Evolutionary conservation across 345 rosid species (phyloP).

Genomic region (Salix viminalis): DNA sequence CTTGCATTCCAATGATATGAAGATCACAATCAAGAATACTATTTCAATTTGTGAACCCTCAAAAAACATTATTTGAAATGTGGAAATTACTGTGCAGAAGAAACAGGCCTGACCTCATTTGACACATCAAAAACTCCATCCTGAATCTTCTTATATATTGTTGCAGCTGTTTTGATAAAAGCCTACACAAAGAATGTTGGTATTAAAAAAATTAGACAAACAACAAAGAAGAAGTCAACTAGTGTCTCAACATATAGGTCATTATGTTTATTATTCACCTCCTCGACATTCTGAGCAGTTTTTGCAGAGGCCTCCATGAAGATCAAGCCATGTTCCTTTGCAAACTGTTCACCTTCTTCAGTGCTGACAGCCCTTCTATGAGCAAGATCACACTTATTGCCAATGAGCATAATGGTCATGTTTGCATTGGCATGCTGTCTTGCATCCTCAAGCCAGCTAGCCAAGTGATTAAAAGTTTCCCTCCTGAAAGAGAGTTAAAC

Average conservation of each 20-base stretch:
- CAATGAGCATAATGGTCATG: slow-evolving; percentile 95
- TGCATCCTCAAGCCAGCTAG: slow-evolving; percentile 96
- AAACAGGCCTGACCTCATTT: slow-evolving; percentile 55
- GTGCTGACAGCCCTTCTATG: slow-evolving; percentile 93
- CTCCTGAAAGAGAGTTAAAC: slow-evolving; percentile 43
- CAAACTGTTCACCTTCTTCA: slow-evolving; percentile 96
- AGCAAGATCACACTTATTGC: slow-evolving; percentile 92
- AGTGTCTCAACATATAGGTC: not conserved
- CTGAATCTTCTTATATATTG: slow-evolving; percentile 92
- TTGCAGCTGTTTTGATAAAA: slow-evolving; percentile 88
- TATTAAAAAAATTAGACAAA: not conserved
- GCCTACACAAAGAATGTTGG: slow-evolving; percentile 43
- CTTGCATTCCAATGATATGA: not conserved
- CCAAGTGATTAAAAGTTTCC: slow-evolving; percentile 91
- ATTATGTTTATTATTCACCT: slow-evolving; percentile 37
- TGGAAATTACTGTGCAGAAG: not conserved
- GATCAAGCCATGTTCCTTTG: slow-evolving; percentile 90
- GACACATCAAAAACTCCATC: slow-evolving; percentile 98
- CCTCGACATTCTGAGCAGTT: slow-evolving; percentile 96
- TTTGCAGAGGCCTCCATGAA: slow-evolving; percentile 99
- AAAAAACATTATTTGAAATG: not conserved
- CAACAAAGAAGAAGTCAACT: not conserved
- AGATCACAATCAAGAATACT: no score
- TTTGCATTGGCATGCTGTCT: slow-evolving; percentile 98
- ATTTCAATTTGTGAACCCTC: no score